Base-by-base conservation (phyloP, 2,329 filamentous ascomycete genomes). In the Pseudogymnoascus sp. region DNA sequence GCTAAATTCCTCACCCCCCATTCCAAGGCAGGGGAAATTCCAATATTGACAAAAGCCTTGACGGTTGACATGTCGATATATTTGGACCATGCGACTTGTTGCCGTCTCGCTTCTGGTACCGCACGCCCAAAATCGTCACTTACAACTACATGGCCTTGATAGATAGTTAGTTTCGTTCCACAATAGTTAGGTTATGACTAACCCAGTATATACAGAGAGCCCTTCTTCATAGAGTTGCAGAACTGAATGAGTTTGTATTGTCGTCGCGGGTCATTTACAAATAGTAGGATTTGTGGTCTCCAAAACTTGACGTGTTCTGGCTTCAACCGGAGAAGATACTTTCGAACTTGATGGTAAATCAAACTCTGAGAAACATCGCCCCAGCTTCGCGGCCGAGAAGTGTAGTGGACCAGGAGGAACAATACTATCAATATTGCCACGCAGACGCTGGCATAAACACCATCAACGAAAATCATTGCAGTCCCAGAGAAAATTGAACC, bases 261-360 rank as follows among this genome's bases (percentile, higher is more conserved):
- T 5, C 82, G 82, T n/a, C 91, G 82, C 3, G 90, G 88, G 68
- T 94, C 84, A 70, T 93, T 94, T 65, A 94, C 84, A 60, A 96
- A 82, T 0, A 96, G 79, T 57, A 96, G 82, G 43, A 96, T 92
- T 66, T 95, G 91, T 0, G 91, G 91, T 59, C 91, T 82, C 91
- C 91, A 96, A 71, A 95, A 96, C 69, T 96, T 96, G 73, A 96
- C 91, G 70, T 96, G 91, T 68, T 96, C 91, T 36, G 90, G 90
- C 58, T 85, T 86, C 30, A 96, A 77, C n/a, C 90, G 84, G 30
- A 96, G 77, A 30, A 96, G 75, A 69, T 96, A 95, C 68, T 96
- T 96, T 63, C 91, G 83, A 12, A 95, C 90, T 75, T 96, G 91
- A 65, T 88, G 84, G 69, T 95, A 96, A 59, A 96, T 95, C 63